Conservation (phyloP, 768 basidiomycete genomes). For the Lactarius evosmus region DNA sequence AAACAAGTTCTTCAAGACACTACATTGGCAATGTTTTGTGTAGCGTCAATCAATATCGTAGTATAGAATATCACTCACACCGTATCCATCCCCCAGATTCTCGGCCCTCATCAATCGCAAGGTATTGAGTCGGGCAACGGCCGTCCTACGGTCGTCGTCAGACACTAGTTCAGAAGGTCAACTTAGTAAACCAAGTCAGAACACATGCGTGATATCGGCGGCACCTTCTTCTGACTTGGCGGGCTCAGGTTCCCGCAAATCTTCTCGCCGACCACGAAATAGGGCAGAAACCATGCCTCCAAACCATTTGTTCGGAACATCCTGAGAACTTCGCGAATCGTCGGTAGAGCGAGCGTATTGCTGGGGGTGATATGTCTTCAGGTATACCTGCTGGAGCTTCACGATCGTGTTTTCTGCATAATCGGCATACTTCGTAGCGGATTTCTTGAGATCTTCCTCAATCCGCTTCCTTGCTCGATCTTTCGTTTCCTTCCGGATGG, state of each 20-base stretch:
- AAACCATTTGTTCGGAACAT: neutral
- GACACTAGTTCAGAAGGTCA: neutral
- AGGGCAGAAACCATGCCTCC: neutral
- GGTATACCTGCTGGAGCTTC: neutral
- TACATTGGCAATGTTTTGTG: too few relatives aligned
- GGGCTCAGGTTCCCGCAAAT: neutral
- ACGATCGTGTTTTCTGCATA: neutral
- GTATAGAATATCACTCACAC: neutral
- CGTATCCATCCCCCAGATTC: neutral
- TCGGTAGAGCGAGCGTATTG: neutral
- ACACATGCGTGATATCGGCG: neutral
- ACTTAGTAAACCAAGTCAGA: neutral
- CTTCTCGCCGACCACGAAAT: neutral
- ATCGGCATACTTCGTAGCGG: neutral
- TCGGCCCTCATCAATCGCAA: neutral
- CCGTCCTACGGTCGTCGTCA: neutral
- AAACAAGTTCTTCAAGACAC: too few relatives aligned
- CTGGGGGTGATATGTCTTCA: neutral
- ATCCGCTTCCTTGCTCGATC: neutral
- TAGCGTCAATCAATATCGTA: too few relatives aligned
- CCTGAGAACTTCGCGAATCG: neutral
- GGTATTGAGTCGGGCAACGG: neutral
- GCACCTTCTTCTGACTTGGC: neutral
- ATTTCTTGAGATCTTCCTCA: neutral
- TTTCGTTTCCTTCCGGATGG: neutral